Evolutionary conservation across 2,329 filamentous ascomycete species (phyloP), one percentile per base, ranked within the genome.

Genomic region (Hortaea sp.): DNA sequence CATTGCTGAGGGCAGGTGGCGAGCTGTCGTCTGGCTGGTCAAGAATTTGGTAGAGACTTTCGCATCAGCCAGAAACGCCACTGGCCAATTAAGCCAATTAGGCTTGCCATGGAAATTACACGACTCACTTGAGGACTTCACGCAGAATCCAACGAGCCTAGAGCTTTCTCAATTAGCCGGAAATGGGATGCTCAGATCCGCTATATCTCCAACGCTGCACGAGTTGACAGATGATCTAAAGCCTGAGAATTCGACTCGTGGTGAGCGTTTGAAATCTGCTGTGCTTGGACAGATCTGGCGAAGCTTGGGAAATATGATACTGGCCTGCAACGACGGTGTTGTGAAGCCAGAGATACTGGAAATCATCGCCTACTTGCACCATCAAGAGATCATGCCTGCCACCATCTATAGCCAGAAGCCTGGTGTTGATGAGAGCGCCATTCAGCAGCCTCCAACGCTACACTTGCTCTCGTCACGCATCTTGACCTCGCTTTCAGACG

Each of bases 401-500:
- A 66, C 68, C 7, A 65, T 73, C 34, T 71, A 73, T 53, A 61
- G 63, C 9, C 66, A 67, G 42, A 57, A 56, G 7, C 60, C 65
- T 1, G 54, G 58, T 9, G 54, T 58, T 7, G 61, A 67, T 44
- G 53, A 56, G 6, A 60, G 59, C 46, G 65, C 64, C 7, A 59
- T 71, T 5, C 69, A 66, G 45, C 70, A 72, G 49, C 71, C 72
- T 29, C 72, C 72, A 4, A 67, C 68, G 5, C 61, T 75, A 3
- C 67, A 71, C 44, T 56, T 73, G 29, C 58, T 75, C 0, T 73
- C 69, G 2, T 68, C 69, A 4, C 65, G 68, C 12, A 75, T 75
- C 31, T 55, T 75, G 28, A 70, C 68, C 0, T 69, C 71, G 4
- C 55, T 75, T 31, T 72, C 72, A 4, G 72, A 75, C 57, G 72